A percentile compares a stretch with the other conserved stretches of the same genome.
Conservation (phyloP, 1,284 basidiomycete species). For the Boletellus dicymbophilus region DNA sequence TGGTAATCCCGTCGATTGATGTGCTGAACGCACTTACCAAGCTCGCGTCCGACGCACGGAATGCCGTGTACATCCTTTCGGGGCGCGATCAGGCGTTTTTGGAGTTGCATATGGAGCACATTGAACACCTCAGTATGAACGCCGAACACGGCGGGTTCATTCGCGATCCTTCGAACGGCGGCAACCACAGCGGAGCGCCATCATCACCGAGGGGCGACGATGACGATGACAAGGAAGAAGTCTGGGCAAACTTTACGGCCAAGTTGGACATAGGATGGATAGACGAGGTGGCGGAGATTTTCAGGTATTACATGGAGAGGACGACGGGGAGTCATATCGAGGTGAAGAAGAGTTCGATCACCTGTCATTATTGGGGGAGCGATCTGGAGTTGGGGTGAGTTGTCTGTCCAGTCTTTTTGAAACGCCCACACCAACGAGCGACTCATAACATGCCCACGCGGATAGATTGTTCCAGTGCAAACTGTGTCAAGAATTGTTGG, state of each 20-base stretch:
- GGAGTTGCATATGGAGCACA: constrained; percentile 88
- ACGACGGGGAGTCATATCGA: constrained; percentile 97
- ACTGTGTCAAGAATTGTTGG: constrained; percentile 95
- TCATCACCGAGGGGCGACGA: too few relatives aligned
- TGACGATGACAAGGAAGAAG: constrained; percentile 33
- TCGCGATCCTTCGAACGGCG: constrained; percentile 52
- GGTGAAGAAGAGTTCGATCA: constrained; percentile 95
- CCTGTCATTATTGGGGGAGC: constrained; percentile 94
- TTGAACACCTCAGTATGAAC: constrained; percentile 84
- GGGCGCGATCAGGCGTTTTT: constrained; percentile 96
- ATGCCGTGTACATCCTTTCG: constrained; percentile 96
- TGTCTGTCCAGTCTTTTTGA: too few relatives aligned
- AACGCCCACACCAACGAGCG: too few relatives aligned
- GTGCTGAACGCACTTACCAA: constrained; percentile 79
- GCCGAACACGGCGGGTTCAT: constrained; percentile 98
- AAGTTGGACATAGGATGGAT: constrained; percentile 98
- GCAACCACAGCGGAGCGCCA: constrained; percentile 1
- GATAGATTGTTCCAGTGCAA: constrained; percentile 92
- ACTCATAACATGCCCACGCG: too few relatives aligned
- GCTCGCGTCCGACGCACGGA: constrained; percentile 80
- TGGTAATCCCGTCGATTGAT: constrained; percentile 80
- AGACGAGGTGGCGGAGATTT: constrained; percentile 93
- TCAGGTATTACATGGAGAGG: constrained; percentile 95
- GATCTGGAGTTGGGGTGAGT: constrained; percentile 96
- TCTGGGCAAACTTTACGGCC: constrained; percentile 89